phyloP scores from a whole-genome alignment of 1,284 basidiomycete genomes.

The Athelia sp. region DNA sequence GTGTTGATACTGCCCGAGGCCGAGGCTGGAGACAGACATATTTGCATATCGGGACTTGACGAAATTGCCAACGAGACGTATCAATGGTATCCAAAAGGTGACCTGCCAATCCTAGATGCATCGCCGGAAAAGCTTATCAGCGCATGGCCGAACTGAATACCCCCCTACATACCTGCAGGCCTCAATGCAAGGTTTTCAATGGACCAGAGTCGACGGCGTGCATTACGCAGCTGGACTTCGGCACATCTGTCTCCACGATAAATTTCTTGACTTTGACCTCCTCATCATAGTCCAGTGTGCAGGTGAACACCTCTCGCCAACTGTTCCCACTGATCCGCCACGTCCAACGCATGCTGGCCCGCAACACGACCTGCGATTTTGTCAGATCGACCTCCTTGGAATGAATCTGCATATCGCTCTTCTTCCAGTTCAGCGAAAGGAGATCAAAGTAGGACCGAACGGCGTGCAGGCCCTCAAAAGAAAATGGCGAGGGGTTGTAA shows the following conservation, averaged over 20 bases:
- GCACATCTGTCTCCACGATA: constrained; percentile 30
- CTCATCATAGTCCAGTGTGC: constrained; percentile 37
- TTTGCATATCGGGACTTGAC: too few relatives aligned
- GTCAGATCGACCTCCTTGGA: constrained; percentile 16
- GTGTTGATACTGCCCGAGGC: constrained; percentile 17
- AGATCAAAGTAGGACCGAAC: constrained; percentile 43
- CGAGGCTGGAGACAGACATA: too few relatives aligned
- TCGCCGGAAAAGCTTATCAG: too few relatives aligned
- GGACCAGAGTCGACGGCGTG: constrained; percentile 30
- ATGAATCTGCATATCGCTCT: constrained; percentile 21
- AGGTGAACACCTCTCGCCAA: constrained; percentile 39
- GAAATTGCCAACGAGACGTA: too few relatives aligned
- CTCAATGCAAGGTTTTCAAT: too few relatives aligned
- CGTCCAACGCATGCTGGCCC: constrained; percentile 35
- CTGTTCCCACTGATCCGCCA: constrained; percentile 34
- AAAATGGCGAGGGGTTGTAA: constrained; percentile 23
- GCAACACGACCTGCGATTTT: constrained; percentile 23
- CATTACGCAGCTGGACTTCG: constrained; percentile 36
- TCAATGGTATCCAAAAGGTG: too few relatives aligned
- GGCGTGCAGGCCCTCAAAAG: constrained; percentile 34
- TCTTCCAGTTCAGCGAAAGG: constrained; percentile 35
- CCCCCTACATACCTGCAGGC: too few relatives aligned
- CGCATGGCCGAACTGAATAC: not conserved
- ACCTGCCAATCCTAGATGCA: too few relatives aligned
- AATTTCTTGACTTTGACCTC: constrained; percentile 32